Base-by-base conservation (phyloP, 2,329 filamentous ascomycete species). In the Lecanosticta acicola region DNA sequence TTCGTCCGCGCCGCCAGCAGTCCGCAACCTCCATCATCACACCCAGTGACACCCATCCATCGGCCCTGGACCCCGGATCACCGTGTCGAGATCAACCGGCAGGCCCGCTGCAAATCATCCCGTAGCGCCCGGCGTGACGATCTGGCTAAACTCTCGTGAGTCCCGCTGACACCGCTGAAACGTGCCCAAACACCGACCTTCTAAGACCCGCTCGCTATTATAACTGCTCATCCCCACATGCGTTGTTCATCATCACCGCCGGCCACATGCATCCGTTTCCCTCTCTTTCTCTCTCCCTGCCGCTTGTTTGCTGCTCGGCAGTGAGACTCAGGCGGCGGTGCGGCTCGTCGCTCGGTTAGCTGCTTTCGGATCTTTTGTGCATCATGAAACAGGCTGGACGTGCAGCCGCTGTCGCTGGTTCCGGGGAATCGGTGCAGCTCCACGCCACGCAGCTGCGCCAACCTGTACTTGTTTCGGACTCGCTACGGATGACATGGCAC, bases 31-130 rank as follows among this genome's bases (percentile, higher is more conserved):
- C 7, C 37, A 16, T 39, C 37, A 26, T 39, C n/a, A n/a, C n/a
- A n/a, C n/a, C n/a, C n/a, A n/a, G n/a, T n/a, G n/a, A n/a, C n/a
- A n/a, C n/a, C n/a, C n/a, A n/a, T n/a, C n/a, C n/a, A n/a, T 46
- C 43, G 43, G 26, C 48, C 29, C n/a, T 34, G 16, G 26, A 18
- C 39, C 39, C 26, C 26, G 26, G 39, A 39, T 39, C 35, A 43
- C 24, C 24, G 24, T 29, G 24, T 29, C 24, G 24, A 29, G 29
- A 37, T 39, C 34, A 47, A 33, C 39, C 29, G 26, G 24, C 7
- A 32, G 19, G 41, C 35, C 16, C 9, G 43, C 45, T 50, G 48
- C 48, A 48, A 47, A 41, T 41, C 41, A 47, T 48, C 34, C 41
- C 38, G 45, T 42, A 39, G 45, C 41, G 39, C 24, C 34, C 33